Percentiles rank a stretch among this genome's conserved stretches.
phyloP scores from a whole-genome alignment of 805 yeast species.

The Saturnispora bothae region DNA sequence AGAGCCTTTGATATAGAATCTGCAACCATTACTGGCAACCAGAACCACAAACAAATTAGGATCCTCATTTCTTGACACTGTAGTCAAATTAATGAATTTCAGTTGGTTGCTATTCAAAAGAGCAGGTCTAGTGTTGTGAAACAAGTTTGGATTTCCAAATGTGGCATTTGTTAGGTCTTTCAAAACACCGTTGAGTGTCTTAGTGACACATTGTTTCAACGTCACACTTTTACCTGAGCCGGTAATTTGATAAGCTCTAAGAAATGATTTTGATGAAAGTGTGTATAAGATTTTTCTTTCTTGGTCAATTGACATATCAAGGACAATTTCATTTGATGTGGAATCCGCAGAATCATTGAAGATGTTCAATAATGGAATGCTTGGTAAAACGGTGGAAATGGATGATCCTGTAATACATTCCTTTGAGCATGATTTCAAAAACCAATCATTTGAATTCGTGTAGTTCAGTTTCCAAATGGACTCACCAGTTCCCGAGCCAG shows the following conservation, averaged over 20 bases:
- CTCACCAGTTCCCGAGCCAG: slow-evolving; percentile 67
- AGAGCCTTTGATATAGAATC: slow-evolving; percentile 54
- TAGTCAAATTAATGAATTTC: slow-evolving; percentile 51
- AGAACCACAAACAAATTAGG: slow-evolving; percentile 65
- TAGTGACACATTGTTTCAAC: slow-evolving; percentile 24
- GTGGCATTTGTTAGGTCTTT: slow-evolving; percentile 37
- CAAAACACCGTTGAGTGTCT: slow-evolving; percentile 37
- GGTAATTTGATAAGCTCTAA: slow-evolving; percentile 63
- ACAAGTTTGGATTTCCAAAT: slow-evolving; percentile 24
- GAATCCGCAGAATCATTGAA: slow-evolving; percentile 16
- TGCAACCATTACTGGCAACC: slow-evolving; percentile 72
- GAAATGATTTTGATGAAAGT: slow-evolving; percentile 68
- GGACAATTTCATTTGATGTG: slow-evolving; percentile 38
- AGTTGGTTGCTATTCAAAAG: slow-evolving; percentile 45
- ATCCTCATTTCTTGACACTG: slow-evolving; percentile 56
- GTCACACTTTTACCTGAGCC: slow-evolving; percentile 26
- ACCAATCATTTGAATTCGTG: slow-evolving; percentile 77
- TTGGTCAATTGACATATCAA: slow-evolving; percentile 62
- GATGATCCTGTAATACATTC: slow-evolving; percentile 69
- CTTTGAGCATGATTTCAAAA: slow-evolving; percentile 71
- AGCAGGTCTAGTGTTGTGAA: slow-evolving; percentile 29
- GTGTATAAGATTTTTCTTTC: slow-evolving; percentile 72
- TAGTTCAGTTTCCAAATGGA: slow-evolving; percentile 85
- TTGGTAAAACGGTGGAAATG: slow-evolving; percentile 42
- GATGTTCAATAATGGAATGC: slow-evolving; percentile 22